phyloP scores from a whole-genome alignment of 1,284 basidiomycete genomes.

The Rhodotorula sp. region DNA sequence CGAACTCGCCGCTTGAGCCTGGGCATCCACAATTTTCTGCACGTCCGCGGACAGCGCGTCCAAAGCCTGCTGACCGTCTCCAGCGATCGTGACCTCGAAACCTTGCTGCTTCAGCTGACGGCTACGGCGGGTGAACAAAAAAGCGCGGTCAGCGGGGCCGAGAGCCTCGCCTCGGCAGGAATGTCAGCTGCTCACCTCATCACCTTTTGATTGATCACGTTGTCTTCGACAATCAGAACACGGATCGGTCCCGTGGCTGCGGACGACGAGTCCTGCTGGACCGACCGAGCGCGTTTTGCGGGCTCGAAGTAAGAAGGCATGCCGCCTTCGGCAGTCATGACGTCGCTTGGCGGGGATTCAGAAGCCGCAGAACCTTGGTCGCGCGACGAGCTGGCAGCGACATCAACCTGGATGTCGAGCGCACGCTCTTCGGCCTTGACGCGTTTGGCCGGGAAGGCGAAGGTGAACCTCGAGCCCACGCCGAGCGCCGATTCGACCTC shows the following conservation, averaged over 20 bases:
- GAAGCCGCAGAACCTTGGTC: too few relatives aligned
- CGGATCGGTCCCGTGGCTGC: not conserved
- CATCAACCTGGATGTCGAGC: too few relatives aligned
- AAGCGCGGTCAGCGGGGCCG: not conserved
- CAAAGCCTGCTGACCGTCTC: conserved; percentile 52
- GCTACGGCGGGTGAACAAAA: not conserved
- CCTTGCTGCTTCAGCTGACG: conserved; percentile 50
- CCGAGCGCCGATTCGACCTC: conserved; percentile 3
- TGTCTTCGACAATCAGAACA: conserved; percentile 46
- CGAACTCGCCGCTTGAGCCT: too few relatives aligned
- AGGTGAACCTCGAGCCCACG: conserved; percentile 34
- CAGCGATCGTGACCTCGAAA: conserved; percentile 48
- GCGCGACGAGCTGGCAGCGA: conserved; percentile 4
- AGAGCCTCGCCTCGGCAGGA: too few relatives aligned
- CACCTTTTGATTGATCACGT: conserved; percentile 49
- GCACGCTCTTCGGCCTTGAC: not conserved
- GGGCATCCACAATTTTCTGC: not conserved
- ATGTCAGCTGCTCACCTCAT: conserved; percentile 38
- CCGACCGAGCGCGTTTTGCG: too few relatives aligned
- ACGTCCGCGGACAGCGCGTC: conserved; percentile 33
- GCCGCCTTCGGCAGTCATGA: too few relatives aligned
- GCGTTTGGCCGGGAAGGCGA: conserved; percentile 17
- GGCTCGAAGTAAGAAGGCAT: too few relatives aligned
- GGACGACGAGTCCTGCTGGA: not conserved
- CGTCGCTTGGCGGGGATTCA: too few relatives aligned